Evolutionary conservation across 805 yeast genomes (phyloP), one percentile per base, ranked within the genome.

Genomic region (Lipomyces starkeyi): DNA sequence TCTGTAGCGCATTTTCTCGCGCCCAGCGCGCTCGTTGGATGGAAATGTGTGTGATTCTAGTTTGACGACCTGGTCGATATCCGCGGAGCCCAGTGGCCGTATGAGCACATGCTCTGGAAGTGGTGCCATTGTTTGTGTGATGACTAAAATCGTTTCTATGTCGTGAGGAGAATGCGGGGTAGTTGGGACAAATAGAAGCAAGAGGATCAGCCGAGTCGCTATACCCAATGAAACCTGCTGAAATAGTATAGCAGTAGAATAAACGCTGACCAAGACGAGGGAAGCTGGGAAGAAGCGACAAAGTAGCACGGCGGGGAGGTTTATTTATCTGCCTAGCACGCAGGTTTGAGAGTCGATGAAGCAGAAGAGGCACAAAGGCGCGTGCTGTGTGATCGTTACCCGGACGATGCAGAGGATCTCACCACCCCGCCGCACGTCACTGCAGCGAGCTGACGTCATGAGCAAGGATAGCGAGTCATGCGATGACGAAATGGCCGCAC

Each of bases 1-100:
- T 73, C 98, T 84, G 81, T 91, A 94, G 71, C 80, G 80, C 64
- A 87, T 78, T 71, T 85, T 88, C 61, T 87, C 91, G n/a, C 75
- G 75, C 13, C 91, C 77, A 57, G 91, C 88, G 66, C 96, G 83
- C 80, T 92, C 97, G 14, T 79, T 76, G 47, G 85, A 87, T 1
- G 90, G 87, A 78, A 93, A 92, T 6, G 96, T 92, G 59, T 79
- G 77, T 5, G 78, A 77, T 77, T 94, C 98, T 55, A 93, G 82
- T 14, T 76, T 84, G 20, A 80, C 74, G 43, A 88, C 87, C 74
- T 86, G 87, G 40, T 85, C 87, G 17, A 87, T 76, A 77, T 94
- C 99, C 69, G 86, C 86, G n/a, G 87, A 75, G n/a, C 86, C 85
- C 72, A 93, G 82, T 5, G 98, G 97, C 74, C 97, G 84, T 65